Percentiles rank a stretch among this genome's conserved stretches.
These are phyloP conservation scores for Panaeolus papilionaceus DNA, from an alignment of 768 basidiomycete species.

Conservation along the genomic window DNA sequence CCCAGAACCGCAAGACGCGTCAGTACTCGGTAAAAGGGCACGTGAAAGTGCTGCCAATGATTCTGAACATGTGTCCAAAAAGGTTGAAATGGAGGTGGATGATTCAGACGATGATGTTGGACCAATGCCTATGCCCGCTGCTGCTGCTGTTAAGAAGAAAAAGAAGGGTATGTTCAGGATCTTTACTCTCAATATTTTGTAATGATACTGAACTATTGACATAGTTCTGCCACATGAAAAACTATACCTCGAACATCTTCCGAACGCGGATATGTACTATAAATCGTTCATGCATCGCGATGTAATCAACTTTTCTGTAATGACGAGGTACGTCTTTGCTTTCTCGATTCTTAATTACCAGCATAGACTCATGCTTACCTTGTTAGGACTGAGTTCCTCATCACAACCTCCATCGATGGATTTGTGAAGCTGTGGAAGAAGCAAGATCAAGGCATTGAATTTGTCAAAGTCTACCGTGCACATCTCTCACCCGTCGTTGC, in stretches of 20 bases:
- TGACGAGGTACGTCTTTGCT: constrained; percentile 72
- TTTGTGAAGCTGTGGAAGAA: constrained; percentile 99
- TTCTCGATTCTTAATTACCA: background rate
- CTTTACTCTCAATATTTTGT: constrained; percentile 20
- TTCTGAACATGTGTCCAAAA: constrained; percentile 27
- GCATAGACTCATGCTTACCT: constrained; percentile 4
- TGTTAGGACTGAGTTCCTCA: constrained; percentile 87
- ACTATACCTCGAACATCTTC: constrained; percentile 91
- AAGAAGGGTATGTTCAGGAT: constrained; percentile 69
- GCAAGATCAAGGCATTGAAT: constrained; percentile 93
- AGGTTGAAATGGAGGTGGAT: constrained; percentile 45
- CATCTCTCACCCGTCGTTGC: constrained; percentile 81
- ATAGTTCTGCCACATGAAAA: constrained; percentile 92
- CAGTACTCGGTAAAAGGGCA: constrained; percentile 69
- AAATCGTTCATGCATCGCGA: constrained; percentile 99
- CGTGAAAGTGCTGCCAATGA: constrained; percentile 40
- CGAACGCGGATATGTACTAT: constrained; percentile 91
- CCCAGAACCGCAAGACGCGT: constrained; percentile 49
- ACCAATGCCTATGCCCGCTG: constrained; percentile 83
- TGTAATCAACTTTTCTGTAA: constrained; percentile 83
- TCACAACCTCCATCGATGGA: constrained; percentile 95
- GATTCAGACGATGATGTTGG: constrained; percentile 82
- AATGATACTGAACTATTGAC: constrained; percentile 3
- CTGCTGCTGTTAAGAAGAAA: constrained; percentile 61
- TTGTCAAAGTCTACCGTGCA: constrained; percentile 97